A percentile compares a stretch with the other conserved stretches of the same genome.
Conservation (phyloP, 2,329 filamentous ascomycete species). For the Hymenoscyphus infarciens region DNA sequence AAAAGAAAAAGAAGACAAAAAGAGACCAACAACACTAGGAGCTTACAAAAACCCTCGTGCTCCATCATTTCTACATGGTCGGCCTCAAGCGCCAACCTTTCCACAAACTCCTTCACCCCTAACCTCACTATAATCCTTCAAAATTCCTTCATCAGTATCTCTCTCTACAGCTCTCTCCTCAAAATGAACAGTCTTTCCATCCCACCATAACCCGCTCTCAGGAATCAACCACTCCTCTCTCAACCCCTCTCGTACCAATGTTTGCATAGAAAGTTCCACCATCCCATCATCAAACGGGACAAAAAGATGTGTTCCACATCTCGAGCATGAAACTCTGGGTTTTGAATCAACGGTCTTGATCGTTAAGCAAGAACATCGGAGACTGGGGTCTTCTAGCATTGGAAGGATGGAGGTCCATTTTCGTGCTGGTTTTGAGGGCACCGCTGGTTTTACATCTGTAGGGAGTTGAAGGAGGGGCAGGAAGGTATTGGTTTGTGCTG, state of each 20-base stretch:
- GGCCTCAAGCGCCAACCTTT: not conserved
- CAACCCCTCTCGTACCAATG: not conserved
- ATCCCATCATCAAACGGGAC: not conserved
- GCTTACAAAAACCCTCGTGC: not conserved
- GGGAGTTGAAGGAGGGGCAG: not conserved
- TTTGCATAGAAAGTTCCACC: not conserved
- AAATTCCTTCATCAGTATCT: not conserved
- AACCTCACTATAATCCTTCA: not conserved
- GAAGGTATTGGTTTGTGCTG: not conserved
- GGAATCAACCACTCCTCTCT: not conserved
- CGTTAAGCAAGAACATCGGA: not conserved
- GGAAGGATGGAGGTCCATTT: not conserved
- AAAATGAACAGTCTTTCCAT: not conserved
- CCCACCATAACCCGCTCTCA: not conserved
- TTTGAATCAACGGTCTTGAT: not conserved
- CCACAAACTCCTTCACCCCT: not conserved
- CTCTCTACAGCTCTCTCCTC: not conserved
- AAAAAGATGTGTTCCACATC: constrained; percentile 4
- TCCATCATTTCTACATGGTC: not conserved
- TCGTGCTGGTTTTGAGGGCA: not conserved
- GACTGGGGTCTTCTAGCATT: not conserved
- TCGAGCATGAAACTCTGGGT: not conserved
- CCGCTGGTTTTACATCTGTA: not conserved
- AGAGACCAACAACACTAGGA: not conserved
- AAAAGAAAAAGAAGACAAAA: no score